These are phyloP conservation scores for Tanacetum coccineum DNA, from an alignment of 129 eudicot genomes.

Conservation along the genomic window DNA sequence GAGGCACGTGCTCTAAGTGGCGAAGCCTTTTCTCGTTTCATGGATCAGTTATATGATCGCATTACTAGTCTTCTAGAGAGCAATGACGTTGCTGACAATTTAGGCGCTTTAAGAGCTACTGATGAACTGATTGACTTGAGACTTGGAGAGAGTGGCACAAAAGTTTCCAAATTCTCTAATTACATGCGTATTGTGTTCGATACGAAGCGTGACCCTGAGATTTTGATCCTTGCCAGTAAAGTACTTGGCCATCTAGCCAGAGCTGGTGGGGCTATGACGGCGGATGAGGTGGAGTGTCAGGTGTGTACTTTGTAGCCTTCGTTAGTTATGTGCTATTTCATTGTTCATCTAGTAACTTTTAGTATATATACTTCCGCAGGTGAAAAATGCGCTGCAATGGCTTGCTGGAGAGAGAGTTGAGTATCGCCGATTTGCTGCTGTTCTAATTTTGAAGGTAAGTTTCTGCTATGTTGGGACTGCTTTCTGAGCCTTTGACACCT, in stretches of 20 bases:
- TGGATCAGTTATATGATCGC: conserved; percentile 89
- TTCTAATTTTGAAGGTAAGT: conserved; percentile 79
- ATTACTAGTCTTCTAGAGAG: conserved; percentile 77
- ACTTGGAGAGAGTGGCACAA: conserved; percentile 90
- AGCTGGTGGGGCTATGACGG: conserved; percentile 97
- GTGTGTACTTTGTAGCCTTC: conserved; percentile 28
- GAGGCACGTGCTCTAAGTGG: conserved; percentile 86
- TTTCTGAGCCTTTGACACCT: conserved; percentile 1
- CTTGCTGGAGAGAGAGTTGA: conserved; percentile 88
- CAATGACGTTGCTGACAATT: conserved; percentile 76
- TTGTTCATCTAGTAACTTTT: conserved; percentile 4
- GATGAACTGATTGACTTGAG: conserved; percentile 85
- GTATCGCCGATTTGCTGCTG: conserved; percentile 94
- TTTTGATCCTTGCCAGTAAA: conserved; percentile 78
- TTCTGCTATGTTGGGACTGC: conserved; percentile 12
- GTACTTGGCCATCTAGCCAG: conserved; percentile 95
- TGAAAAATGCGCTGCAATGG: conserved; percentile 86
- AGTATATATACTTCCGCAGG: conserved; percentile 38
- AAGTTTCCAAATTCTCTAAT: conserved; percentile 75
- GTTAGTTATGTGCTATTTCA: neutral
- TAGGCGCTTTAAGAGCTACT: conserved; percentile 93
- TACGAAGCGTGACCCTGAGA: conserved; percentile 83
- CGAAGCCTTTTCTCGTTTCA: conserved; percentile 89
- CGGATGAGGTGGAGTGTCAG: conserved; percentile 97
- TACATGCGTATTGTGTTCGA: conserved; percentile 88